Evolutionary conservation across 148 eudicot species (phyloP), one percentile per base, ranked within the genome.

Genomic region (Vaccinium myrtillus): DNA sequence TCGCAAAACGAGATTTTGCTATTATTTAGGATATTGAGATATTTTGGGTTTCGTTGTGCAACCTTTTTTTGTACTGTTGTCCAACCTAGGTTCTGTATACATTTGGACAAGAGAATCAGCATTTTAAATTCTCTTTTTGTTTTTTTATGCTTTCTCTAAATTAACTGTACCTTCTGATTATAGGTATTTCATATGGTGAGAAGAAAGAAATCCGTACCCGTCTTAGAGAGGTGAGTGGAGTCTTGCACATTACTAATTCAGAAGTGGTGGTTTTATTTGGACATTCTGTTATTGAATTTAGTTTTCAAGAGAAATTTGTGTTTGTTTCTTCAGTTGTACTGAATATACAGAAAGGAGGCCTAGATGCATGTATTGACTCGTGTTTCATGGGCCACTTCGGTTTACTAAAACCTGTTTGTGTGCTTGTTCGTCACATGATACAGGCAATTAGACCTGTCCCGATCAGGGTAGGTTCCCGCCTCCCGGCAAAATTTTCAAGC

Each of bases 121-220:
- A 67, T 36, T 79, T 76, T 78, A 65, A 39, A 49, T 6, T 12
- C 58, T 70, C 30, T 79, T 48, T 32, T n/a, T 6, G 9, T 61
- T 55, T 75, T 75, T 73, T 58, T n/a, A 23, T 79, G 19, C 58
- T n/a, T 8, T 74, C 59, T 81, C 46, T 43, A 18, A 46, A 65
- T 81, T 10, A 61, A 39, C 43, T 75, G 65, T 51, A 49, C 21
- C 81, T 78, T 75, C 58, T 61, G 46, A 58, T 43, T 86, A 43
- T 88, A 95, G 98, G 95, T 65, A 88, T 95, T 75, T 90, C 95
- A 83, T 95, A 92, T 87, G 88, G 86, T 78, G 98, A 95, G 90
- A 95, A 95, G 91, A 91, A 94, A 87, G 98, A 92, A 91, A 95
- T 95, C 75, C 94, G 97, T 43, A 67, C 90, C 61, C 93, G 90